These are phyloP conservation scores for Trichocladium uniseriatum DNA, from an alignment of 495 filamentous ascomycete genomes.

Conservation along the genomic window DNA sequence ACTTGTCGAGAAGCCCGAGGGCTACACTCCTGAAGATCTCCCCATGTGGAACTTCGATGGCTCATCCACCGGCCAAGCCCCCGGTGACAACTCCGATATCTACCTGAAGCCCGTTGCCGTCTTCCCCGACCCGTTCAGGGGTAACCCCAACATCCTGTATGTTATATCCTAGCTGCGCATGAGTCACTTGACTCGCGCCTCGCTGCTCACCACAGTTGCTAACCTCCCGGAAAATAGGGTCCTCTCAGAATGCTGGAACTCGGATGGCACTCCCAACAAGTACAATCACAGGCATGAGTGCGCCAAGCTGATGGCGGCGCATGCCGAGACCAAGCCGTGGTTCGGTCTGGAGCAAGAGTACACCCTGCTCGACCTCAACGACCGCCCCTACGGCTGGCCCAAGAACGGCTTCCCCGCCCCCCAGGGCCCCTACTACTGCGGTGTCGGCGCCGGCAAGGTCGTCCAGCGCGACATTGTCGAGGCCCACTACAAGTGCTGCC, in stretches of 20 bases:
- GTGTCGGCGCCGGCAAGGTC: constrained; percentile 94
- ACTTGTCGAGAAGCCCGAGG: constrained; percentile 47
- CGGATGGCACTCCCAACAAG: constrained; percentile 95
- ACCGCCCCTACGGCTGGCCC: constrained; percentile 93
- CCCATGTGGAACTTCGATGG: constrained; percentile 99
- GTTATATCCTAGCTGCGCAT: background rate
- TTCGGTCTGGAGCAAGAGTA: constrained; percentile 96
- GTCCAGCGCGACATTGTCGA: constrained; percentile 98
- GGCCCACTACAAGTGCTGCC: constrained; percentile 94
- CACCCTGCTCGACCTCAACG: constrained; percentile 60
- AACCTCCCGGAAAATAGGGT: constrained; percentile 47
- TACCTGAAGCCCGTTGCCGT: constrained; percentile 80
- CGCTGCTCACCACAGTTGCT: background rate
- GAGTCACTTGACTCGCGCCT: background rate
- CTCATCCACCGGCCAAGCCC: constrained; percentile 88
- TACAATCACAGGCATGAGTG: constrained; percentile 77
- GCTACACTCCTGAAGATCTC: constrained; percentile 49
- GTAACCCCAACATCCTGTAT: constrained; percentile 62
- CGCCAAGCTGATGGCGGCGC: constrained; percentile 72
- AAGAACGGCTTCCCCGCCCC: constrained; percentile 74
- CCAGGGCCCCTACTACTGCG: constrained; percentile 98
- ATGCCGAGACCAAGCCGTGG: constrained; percentile 80
- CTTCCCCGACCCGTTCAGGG: constrained; percentile 90
- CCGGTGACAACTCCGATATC: constrained; percentile 95
- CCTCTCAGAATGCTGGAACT: constrained; percentile 90